A percentile compares a stretch with the other conserved stretches of the same genome.
phyloP scores from a whole-genome alignment of 257 asterid genomes.

The Solanum bulbocastanum region DNA sequence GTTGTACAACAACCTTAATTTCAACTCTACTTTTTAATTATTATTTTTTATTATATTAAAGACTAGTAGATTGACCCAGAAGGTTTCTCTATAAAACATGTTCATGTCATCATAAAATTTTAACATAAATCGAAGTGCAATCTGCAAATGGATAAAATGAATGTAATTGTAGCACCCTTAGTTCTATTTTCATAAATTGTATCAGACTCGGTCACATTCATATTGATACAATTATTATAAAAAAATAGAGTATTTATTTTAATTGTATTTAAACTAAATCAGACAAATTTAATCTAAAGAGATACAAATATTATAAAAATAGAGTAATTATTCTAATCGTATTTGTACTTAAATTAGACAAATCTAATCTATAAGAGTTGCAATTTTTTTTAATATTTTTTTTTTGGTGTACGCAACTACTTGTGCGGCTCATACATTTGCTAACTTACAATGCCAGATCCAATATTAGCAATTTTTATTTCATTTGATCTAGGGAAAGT shows the following conservation, averaged over 20 bases:
- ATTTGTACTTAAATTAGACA: neutral
- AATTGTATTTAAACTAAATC: neutral
- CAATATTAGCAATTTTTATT: neutral
- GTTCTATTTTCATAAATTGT: neutral
- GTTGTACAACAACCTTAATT: neutral
- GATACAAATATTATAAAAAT: neutral
- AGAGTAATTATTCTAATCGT: neutral
- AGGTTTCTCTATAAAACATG: neutral
- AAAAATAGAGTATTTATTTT: neutral
- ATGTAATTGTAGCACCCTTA: neutral
- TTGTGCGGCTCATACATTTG: neutral
- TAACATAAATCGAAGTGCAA: neutral
- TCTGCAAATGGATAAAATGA: neutral
- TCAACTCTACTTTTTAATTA: neutral
- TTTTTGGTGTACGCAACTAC: neutral
- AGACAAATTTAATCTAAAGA: neutral
- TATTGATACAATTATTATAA: neutral
- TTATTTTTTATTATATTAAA: neutral
- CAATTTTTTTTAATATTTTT: too few relatives aligned
- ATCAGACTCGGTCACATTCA: neutral
- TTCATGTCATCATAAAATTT: neutral
- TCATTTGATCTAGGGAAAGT: neutral
- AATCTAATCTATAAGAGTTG: neutral
- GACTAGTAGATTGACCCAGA: neutral
- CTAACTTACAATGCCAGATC: neutral